Evolutionary conservation across 148 eudicot genomes (phyloP).

Genomic region (Nepenthes mirabilis): DNA sequence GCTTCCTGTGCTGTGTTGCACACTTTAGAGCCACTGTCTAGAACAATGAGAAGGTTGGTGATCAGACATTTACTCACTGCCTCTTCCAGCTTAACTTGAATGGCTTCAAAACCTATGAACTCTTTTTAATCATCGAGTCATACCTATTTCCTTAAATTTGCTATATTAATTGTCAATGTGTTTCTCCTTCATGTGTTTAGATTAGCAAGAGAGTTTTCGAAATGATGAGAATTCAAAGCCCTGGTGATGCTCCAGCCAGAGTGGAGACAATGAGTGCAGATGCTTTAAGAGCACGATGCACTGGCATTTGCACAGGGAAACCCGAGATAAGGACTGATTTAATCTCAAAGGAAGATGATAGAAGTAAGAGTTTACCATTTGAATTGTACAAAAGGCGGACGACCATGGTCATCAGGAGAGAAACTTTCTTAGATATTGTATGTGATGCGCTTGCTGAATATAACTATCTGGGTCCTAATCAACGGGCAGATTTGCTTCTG

Average conservation of each 20-base stretch:
- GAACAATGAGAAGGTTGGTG: too few relatives aligned
- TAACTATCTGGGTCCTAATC: slow-evolving; percentile 84
- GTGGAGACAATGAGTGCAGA: slow-evolving; percentile 14
- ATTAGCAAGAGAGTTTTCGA: slow-evolving; percentile 90
- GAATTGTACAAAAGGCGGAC: slow-evolving; percentile 82
- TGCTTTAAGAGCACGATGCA: slow-evolving; percentile 6
- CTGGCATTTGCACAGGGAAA: not conserved
- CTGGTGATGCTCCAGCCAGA: slow-evolving; percentile 26
- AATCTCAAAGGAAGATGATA: slow-evolving; percentile 6
- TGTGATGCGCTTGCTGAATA: slow-evolving; percentile 81
- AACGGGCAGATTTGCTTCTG: slow-evolving; percentile 81
- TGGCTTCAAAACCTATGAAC: too few relatives aligned
- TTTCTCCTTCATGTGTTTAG: slow-evolving; percentile 19
- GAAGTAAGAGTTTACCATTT: slow-evolving; percentile 39
- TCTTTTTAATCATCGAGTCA: too few relatives aligned
- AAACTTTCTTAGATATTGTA: slow-evolving; percentile 61
- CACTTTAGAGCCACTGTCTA: too few relatives aligned
- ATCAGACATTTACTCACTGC: too few relatives aligned
- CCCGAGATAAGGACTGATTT: not conserved
- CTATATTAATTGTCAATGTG: not conserved
- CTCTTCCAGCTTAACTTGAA: too few relatives aligned
- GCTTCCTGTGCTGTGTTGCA: too few relatives aligned
- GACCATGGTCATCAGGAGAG: slow-evolving; percentile 60
- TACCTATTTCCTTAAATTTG: too few relatives aligned
- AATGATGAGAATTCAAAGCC: slow-evolving; percentile 44